A percentile compares a stretch with the other conserved stretches of the same genome.
Conservation (phyloP, 176 grass and related monocot species). For the Pontederia paniculata region DNA sequence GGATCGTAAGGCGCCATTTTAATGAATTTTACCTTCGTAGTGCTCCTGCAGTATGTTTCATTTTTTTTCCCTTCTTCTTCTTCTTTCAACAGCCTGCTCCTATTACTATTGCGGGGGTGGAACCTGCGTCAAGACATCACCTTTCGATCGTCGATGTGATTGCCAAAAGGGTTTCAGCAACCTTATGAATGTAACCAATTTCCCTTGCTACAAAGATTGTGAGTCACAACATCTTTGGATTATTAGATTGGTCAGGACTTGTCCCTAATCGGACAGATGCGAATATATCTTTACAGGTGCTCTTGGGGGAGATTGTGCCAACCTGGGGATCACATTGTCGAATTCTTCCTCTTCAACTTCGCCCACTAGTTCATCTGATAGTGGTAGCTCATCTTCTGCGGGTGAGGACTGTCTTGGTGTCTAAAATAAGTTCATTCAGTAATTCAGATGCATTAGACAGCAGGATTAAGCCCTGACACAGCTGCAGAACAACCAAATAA, state of each 20-base stretch:
- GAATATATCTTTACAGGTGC: conserved; percentile 38
- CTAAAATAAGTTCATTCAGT: neutral
- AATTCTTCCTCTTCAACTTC: conserved; percentile 40
- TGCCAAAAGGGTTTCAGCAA: conserved; percentile 69
- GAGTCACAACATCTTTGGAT: conserved; percentile 9
- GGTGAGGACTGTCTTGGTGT: neutral
- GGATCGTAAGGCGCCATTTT: conserved; percentile 42
- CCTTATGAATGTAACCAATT: conserved; percentile 50
- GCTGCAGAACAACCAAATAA: too few relatives aligned
- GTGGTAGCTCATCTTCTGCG: neutral
- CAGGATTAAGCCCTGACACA: too few relatives aligned
- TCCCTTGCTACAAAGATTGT: conserved; percentile 79
- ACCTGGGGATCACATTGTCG: conserved; percentile 37
- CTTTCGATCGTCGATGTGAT: conserved; percentile 40
- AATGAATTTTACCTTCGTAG: neutral
- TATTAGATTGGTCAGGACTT: too few relatives aligned
- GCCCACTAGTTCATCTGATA: conserved; percentile 26
- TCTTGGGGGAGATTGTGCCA: conserved; percentile 44
- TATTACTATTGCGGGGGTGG: conserved; percentile 62
- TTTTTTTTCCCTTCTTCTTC: neutral
- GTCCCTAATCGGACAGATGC: neutral
- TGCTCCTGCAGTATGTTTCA: neutral
- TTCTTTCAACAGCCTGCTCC: conserved; percentile 36
- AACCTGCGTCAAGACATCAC: conserved; percentile 46
- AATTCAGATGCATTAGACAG: neutral